Conservation (phyloP, 805 yeast genomes). For the Saccharomycopsis javanensis region DNA sequence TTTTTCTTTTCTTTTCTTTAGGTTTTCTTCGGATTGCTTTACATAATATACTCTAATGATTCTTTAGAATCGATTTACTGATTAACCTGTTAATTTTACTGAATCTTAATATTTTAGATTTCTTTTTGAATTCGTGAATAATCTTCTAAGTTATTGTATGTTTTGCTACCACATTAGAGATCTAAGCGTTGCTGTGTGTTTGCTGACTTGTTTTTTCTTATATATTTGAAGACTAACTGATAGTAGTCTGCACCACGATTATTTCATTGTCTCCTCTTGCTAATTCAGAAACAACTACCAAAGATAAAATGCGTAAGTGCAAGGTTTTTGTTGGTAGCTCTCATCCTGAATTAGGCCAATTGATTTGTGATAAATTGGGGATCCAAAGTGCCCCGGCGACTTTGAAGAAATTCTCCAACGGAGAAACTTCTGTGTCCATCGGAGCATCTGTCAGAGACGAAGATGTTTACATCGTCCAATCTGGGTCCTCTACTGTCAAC, state of each 20-base stretch:
- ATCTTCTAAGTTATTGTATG: no score
- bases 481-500: constrained; percentile 78
- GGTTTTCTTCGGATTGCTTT: background rate
- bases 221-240: no score
- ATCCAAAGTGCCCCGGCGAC: constrained; percentile 91
- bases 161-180: no score
- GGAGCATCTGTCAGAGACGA: constrained; percentile 95
- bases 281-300: background rate
- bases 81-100: no score
- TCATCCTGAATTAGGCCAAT: constrained; percentile 86
- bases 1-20: background rate
- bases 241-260: no score
- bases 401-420: constrained; percentile 86
- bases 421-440: constrained; percentile 93
- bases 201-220: no score
- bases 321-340: constrained; percentile 95
- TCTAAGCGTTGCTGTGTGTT: no score
- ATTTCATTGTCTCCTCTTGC: background rate
- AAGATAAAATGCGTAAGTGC: constrained; percentile 78
- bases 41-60: background rate
- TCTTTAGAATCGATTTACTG: no score
- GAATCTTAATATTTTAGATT: no score
- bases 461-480: constrained; percentile 88
- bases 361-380: constrained; percentile 85
- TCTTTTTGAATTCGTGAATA: no score